These are phyloP conservation scores for Dactylellina leptospora DNA, from an alignment of 2,329 filamentous ascomycete genomes.

Conservation along the genomic window DNA sequence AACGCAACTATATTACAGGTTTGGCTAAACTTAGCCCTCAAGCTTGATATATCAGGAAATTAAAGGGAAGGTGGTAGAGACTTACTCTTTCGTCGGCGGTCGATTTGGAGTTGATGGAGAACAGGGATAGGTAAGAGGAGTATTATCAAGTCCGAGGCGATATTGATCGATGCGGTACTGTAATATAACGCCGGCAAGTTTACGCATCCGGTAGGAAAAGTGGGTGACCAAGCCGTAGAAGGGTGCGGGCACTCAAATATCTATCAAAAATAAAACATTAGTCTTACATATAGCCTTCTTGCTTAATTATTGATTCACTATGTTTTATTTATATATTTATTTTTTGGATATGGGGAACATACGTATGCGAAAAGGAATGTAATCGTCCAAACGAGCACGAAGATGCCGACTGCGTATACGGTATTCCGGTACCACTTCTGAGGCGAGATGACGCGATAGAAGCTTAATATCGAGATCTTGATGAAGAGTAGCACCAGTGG, in stretches of 20 bases:
- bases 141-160: constrained; percentile 64
- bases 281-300: constrained; percentile 50
- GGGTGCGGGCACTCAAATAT: constrained; percentile 58
- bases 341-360: constrained; percentile 51
- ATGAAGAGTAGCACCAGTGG: constrained; percentile 59
- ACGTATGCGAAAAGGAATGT: constrained; percentile 58
- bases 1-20: constrained; percentile 7
- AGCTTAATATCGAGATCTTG: constrained; percentile 62
- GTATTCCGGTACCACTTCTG: constrained; percentile 55
- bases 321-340: neutral
- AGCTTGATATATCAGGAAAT: no score
- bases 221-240: constrained; percentile 56
- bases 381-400: constrained; percentile 58
- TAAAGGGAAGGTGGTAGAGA: neutral
- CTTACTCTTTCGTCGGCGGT: constrained; percentile 59
- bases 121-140: constrained; percentile 64
- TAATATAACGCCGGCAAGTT: constrained; percentile 61
- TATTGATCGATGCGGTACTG: constrained; percentile 62
- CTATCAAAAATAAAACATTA: constrained; percentile 50
- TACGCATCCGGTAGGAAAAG: constrained; percentile 58
- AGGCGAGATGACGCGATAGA: constrained; percentile 62
- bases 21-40: neutral
- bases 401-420: constrained; percentile 58
- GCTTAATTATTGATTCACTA: neutral
- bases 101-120: constrained; percentile 63